Base-by-base conservation (phyloP, 768 basidiomycete species). In the Gautieria morchelliformis region DNA sequence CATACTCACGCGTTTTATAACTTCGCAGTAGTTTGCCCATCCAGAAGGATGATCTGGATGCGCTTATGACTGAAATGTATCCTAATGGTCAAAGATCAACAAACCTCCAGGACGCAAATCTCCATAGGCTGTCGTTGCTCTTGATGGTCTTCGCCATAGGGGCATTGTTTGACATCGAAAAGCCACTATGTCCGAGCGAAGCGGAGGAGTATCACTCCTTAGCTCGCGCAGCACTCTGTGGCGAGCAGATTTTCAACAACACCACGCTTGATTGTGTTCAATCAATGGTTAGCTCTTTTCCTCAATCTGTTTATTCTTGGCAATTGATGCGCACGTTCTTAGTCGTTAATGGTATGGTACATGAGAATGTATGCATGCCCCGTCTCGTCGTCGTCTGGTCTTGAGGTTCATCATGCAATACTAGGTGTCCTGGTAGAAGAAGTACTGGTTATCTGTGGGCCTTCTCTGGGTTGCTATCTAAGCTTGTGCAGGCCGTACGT, bases 321-420 rank as follows among this genome's bases (percentile, higher is more conserved):
- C 17, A 5, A 49, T 14, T 49, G 3, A 46, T 53, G 14, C 12
- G 7, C 12, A 30, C 9, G n/a, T 48, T 27, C 48, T 11, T n/a
- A 57, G 56, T 57, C 56, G 12, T 39, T 57, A 12, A 57, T 57
- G 56, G 37, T 57, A n/a, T 57, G 56, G 56, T 57, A 57, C 37
- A 57, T 57, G 56, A 30, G 56, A 40, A 48, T 57, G 56, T 57
- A 27, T 3, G 56, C 14, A 14, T 19, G 14, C 14, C 35, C 27
- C 47, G 17, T 57, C 33, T 35, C 33, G 10, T 37, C 33, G 11
- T 35, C 30, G 24, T 37, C 27, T n/a, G 27, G 12, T 5, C 17
- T 44, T 27, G 27, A 27, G 27, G 3, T 27, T 48, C 11, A 32
- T 37, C 32, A 3, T 48, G 20, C 42, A 41, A 24, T 15, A 24